Base-by-base conservation (phyloP, 768 basidiomycete species). In the Suillus ampliporus region DNA sequence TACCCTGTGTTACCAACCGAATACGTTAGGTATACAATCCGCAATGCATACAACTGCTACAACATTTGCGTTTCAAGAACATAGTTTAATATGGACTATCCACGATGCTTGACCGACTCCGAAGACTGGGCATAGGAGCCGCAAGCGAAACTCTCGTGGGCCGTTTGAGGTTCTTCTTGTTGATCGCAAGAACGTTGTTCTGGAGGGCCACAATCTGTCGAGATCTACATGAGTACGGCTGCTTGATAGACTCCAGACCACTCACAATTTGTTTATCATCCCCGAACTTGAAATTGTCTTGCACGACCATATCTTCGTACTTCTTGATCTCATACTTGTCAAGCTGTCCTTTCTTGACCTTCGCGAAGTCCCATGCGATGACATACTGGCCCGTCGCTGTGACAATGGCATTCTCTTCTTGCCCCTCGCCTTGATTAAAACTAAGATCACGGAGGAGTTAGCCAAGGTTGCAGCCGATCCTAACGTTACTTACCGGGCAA, bases 281-380 rank as follows among this genome's bases (percentile, higher is more conserved):
- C 15, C 95, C 97, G 72, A 96, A 99, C 78, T 90, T 93, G 87
- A 99, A 99, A 78, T 91, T 94, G 76, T 99, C 97, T 66, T 97
- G 96, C 0, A 99, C 95, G 62, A 99, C 95, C 51, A 86, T 83
- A 69, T 97, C 95, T 70, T 95, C 91, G 73, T 97, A 98, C 80
- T 90, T 90, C 84, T 96, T 95, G 81, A 99, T 96, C 70, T 97
- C 94, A 71, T 98, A 99, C 74, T 91, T 91, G 77, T 95, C 93
- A 47, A 91, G 82, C 56, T 86, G 85, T 59, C 97, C 97, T 76
- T 89, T 89, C 84, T 97, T 98, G 66, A 99, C 92, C 72, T 96
- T 95, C 50, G 84, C 86, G 74, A 99, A 97, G 85, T 99, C 96
- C 96, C 96, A 99, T 7, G 95, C 95, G 70, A 98, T 85, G 62